Conservation (phyloP, 768 basidiomycete genomes). For the Boletus sp. region DNA sequence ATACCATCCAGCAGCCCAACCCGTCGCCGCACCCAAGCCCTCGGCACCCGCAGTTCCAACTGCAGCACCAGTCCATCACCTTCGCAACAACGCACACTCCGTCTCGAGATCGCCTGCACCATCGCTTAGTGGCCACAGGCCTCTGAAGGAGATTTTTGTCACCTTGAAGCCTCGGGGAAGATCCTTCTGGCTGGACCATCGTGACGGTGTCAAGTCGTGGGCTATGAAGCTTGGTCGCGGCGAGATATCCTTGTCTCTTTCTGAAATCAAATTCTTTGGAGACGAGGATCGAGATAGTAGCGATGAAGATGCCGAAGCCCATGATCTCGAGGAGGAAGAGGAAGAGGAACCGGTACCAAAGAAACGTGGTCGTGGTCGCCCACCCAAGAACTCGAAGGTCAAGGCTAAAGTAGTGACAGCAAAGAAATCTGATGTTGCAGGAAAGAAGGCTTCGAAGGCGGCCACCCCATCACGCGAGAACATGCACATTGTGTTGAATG, state of each 20-base stretch:
- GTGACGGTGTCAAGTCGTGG: constrained; percentile 76
- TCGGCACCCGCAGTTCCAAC: constrained; percentile 9
- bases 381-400: constrained; percentile 32
- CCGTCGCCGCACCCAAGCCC: constrained; percentile 18
- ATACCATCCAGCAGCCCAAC: constrained; percentile 39
- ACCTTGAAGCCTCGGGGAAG: constrained; percentile 60
- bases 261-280: constrained; percentile 51
- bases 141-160: constrained; percentile 53
- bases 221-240: constrained; percentile 56
- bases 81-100: constrained; percentile 25
- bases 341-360: constrained; percentile 36
- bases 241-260: constrained; percentile 57
- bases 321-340: constrained; percentile 45
- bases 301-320: constrained; percentile 49
- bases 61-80: constrained; percentile 9
- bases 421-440: constrained; percentile 34
- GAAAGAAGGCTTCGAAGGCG: constrained; percentile 48
- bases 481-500: constrained; percentile 65
- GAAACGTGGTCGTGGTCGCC: constrained; percentile 43
- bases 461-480: constrained; percentile 39
- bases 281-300: constrained; percentile 61
- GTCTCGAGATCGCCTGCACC: constrained; percentile 34
- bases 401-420: constrained; percentile 32
- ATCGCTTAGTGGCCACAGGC: constrained; percentile 37
- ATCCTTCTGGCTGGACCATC: constrained; percentile 55